These are phyloP conservation scores for Fusarium sp. DNA, from an alignment of 2,329 filamentous ascomycete genomes.

Conservation along the genomic window DNA sequence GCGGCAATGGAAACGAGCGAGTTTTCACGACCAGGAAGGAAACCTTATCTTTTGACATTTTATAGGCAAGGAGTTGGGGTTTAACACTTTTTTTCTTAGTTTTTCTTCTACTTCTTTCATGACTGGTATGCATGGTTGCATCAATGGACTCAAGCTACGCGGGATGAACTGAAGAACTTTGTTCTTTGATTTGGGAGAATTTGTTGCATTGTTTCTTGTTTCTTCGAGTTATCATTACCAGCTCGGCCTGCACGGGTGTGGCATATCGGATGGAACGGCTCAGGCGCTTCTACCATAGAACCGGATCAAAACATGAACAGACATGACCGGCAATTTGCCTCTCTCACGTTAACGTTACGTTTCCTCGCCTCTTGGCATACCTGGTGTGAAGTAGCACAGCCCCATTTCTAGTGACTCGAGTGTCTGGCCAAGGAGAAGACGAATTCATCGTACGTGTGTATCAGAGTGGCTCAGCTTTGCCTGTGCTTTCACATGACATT, in stretches of 20 bases:
- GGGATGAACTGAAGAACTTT: conserved; percentile 27
- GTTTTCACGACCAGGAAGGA: conserved; percentile 26
- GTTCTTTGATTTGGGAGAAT: conserved; percentile 30
- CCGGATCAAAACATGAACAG: conserved; percentile 35
- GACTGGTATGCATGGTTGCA: conserved; percentile 40
- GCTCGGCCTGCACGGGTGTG: conserved; percentile 12
- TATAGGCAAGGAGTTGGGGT: conserved; percentile 42
- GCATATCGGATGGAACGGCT: conserved; percentile 28
- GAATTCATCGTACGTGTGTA: conserved; percentile 22
- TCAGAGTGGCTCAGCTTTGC: conserved; percentile 34
- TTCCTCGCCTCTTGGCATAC: conserved; percentile 15
- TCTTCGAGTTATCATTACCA: conserved; percentile 11
- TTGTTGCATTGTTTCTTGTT: conserved; percentile 31
- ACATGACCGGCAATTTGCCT: conserved; percentile 38
- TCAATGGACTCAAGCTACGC: conserved; percentile 34
- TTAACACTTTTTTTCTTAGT: conserved; percentile 13
- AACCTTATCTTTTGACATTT: conserved; percentile 34
- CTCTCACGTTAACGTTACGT: conserved; percentile 16
- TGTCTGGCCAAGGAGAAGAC: conserved; percentile 9
- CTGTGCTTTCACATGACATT: conserved; percentile 44
- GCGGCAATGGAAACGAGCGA: conserved; percentile 25
- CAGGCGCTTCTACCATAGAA: conserved; percentile 35
- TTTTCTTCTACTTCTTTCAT: conserved; percentile 24
- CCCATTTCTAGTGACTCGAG: conserved; percentile 12
- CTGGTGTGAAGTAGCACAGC: conserved; percentile 26